Conservation (phyloP, 441 rosid species). For the Gossypium gossypioides region DNA sequence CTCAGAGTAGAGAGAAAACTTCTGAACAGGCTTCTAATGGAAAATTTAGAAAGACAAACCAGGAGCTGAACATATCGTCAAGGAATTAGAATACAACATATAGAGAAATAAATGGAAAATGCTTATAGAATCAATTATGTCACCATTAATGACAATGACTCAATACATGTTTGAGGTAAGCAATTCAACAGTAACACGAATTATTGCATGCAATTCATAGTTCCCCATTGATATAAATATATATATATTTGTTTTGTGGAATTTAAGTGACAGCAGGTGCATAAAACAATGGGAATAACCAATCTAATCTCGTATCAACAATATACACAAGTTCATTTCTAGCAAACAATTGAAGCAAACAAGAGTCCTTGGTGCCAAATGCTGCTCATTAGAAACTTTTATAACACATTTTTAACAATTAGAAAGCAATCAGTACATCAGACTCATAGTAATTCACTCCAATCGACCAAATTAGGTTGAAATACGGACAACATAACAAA, state of each 20-base stretch:
- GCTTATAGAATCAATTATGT: background rate
- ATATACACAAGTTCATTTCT: background rate
- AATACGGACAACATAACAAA: background rate
- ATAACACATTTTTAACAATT: background rate
- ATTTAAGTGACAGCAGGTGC: background rate
- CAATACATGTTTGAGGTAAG: background rate
- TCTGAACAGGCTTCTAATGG: background rate
- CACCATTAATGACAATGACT: background rate
- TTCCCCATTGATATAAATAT: background rate
- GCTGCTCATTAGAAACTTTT: background rate
- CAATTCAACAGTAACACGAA: background rate
- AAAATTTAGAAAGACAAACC: background rate
- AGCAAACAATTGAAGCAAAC: background rate
- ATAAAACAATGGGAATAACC: background rate
- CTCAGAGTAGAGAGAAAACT: background rate
- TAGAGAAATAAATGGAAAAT: background rate
- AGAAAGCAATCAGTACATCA: background rate
- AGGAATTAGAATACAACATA: background rate
- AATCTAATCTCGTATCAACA: background rate
- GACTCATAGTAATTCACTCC: background rate
- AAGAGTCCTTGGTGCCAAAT: background rate
- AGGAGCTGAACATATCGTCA: background rate
- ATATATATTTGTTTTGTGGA: background rate
- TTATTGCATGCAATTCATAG: background rate
- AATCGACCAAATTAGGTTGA: background rate